These are phyloP conservation scores for Mollisia scopiformis DNA, from an alignment of 2,329 filamentous ascomycete genomes.

Conservation along the genomic window DNA sequence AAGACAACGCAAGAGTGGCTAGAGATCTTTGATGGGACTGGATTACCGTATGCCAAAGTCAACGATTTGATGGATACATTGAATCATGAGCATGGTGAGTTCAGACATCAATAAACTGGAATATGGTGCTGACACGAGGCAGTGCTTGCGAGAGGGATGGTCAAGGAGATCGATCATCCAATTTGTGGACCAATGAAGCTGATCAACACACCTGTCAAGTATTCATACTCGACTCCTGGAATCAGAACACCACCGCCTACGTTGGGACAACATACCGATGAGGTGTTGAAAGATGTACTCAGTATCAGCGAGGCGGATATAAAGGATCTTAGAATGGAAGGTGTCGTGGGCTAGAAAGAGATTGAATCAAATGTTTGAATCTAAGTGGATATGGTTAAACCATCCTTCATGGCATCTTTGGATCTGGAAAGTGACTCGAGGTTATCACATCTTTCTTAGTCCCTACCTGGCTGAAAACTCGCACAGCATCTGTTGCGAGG, in stretches of 20 bases:
- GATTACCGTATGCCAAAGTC: constrained; percentile 90
- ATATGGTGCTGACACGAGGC: background rate
- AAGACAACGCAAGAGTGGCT: constrained; percentile 89
- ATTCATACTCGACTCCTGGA: constrained; percentile 76
- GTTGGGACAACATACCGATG: constrained; percentile 81
- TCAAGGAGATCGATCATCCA: constrained; percentile 82
- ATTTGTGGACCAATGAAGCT: constrained; percentile 82
- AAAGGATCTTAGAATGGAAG: constrained; percentile 59
- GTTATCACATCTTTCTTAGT: no score
- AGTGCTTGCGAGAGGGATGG: constrained; percentile 82
- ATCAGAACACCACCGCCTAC: constrained; percentile 79
- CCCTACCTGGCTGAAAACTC: no score
- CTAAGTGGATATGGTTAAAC: no score
- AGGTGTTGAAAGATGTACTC: constrained; percentile 67
- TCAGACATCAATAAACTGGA: background rate
- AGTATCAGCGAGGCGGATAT: constrained; percentile 63
- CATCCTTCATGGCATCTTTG: no score
- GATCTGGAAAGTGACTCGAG: no score
- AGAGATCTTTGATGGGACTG: constrained; percentile 79
- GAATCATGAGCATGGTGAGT: constrained; percentile 71
- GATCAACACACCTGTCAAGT: constrained; percentile 92
- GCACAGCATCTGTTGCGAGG: no score
- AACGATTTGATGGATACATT: constrained; percentile 87
- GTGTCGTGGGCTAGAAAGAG: constrained; percentile 46
- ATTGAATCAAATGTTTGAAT: background rate